Conservation (phyloP, 495 filamentous ascomycete genomes). For the Thermothielavioides terrestris region DNA sequence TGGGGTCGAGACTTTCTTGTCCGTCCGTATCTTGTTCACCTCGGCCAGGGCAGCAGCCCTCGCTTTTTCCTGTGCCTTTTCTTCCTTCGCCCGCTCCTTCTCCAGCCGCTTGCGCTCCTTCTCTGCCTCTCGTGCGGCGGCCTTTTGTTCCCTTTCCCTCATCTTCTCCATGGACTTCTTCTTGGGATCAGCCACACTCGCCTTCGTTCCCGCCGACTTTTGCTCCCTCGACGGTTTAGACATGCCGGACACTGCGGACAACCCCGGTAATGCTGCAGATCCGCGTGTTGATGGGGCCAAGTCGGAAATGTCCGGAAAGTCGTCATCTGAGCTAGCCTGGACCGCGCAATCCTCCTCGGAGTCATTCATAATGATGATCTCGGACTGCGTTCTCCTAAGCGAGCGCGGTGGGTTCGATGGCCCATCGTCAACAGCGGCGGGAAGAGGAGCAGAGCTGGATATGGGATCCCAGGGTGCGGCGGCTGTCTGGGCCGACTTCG, state of each 20-base stretch:
- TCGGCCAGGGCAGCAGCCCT: slow-evolving; percentile 59
- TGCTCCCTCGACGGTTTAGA: neutral
- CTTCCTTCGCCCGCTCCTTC: slow-evolving; percentile 48
- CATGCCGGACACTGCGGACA: neutral
- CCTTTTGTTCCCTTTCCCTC: slow-evolving; percentile 28
- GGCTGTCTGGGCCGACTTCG: slow-evolving; percentile 9
- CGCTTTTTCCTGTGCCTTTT: slow-evolving; percentile 57
- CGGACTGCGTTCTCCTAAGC: slow-evolving; percentile 12
- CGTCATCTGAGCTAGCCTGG: slow-evolving; percentile 20
- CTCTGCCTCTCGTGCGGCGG: slow-evolving; percentile 45
- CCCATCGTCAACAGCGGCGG: slow-evolving; percentile 2
- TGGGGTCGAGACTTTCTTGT: slow-evolving; percentile 64
- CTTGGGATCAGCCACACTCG: slow-evolving; percentile 11
- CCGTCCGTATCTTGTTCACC: slow-evolving; percentile 65
- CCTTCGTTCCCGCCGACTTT: neutral
- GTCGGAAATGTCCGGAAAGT: slow-evolving; percentile 33
- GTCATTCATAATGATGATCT: slow-evolving; percentile 22
- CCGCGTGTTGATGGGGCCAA: slow-evolving; percentile 22
- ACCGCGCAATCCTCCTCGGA: neutral
- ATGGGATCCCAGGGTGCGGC: slow-evolving; percentile 38
- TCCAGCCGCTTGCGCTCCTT: slow-evolving; percentile 41
- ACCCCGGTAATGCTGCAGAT: neutral
- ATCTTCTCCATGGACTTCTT: slow-evolving; percentile 30
- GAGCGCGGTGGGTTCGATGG: neutral
- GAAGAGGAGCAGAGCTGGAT: slow-evolving; percentile 39